Evolutionary conservation across 441 rosid genomes (phyloP), one percentile per base, ranked within the genome.

Genomic region (Croton setiger): DNA sequence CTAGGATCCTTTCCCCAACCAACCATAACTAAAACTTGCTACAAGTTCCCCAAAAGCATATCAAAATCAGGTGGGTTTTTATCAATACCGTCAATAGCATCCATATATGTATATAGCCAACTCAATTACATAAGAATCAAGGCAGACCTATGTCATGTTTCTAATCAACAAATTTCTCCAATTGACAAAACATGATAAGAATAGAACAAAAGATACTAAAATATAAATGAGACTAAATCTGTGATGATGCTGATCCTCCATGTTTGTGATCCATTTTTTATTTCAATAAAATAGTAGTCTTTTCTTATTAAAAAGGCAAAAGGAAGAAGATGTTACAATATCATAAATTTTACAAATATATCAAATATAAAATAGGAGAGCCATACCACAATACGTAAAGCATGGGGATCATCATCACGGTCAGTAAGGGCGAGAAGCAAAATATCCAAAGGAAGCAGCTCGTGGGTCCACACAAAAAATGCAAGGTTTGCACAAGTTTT

Each of bases 381-480:
- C 39, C 82, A 66, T 87, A 94, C 98, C 88, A 92, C 94, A 75
- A 95, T 92, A 45, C 48, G 91, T 74, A 95, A 82, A 56, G 99
- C 98, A 80, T 90, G 94, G 15, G 92, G 93, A 78, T 95, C 96
- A 83, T 95, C 98, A 64, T 95, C 97, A n/a, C 98, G 96, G 75
- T 95, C 99, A 48, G 82, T 88, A 66, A 95, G 96, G 9, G 99
- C 91, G 63, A 92, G 79, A 72, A 95, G 93, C 83, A 95, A 86
- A 60, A 92, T 87, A 82, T 95, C 99, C 78, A 92, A 77, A 69
- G 99, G 99, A 73, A 95, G 93, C 77, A 95, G 81, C 78, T 95
- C 99, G 41, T 88, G 96, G 57, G 90, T 90, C 96, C 94, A 95
- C 68, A 91, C 82, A 67, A 90, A 88, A 78, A 85, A 86, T 39